These are phyloP conservation scores for Penicillium crystallinum DNA, from an alignment of 495 filamentous ascomycete genomes.

Conservation along the genomic window DNA sequence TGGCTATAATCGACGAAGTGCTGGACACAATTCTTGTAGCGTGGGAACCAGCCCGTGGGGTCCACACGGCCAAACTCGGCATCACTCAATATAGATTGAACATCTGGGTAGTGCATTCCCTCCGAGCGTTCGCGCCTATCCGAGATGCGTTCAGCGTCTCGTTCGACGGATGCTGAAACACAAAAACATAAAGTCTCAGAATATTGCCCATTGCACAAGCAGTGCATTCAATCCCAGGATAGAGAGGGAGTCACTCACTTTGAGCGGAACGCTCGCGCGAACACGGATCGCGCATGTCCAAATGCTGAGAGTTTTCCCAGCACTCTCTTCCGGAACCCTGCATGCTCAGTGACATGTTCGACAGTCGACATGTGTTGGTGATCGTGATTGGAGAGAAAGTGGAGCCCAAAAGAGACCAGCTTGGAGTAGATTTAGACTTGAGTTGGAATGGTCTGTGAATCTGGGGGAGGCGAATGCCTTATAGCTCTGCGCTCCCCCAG, in stretches of 20 bases:
- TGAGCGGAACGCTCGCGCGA: slow-evolving; percentile 26
- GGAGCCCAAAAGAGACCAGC: neutral
- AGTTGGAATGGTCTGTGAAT: neutral
- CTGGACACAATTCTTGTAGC: slow-evolving; percentile 77
- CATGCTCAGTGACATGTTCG: slow-evolving; percentile 34
- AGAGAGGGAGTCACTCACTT: slow-evolving; percentile 25
- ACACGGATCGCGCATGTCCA: slow-evolving; percentile 29
- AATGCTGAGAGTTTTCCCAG: slow-evolving; percentile 33
- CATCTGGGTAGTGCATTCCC: slow-evolving; percentile 10
- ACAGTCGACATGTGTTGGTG: slow-evolving; percentile 24
- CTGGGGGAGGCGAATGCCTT: slow-evolving; percentile 15
- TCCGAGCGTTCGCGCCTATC: slow-evolving; percentile 18
- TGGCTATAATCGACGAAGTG: slow-evolving; percentile 89
- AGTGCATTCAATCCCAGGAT: neutral
- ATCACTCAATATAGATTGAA: slow-evolving; percentile 11
- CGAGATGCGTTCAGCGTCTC: slow-evolving; percentile 24
- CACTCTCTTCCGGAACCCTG: slow-evolving; percentile 35
- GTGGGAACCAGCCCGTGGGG: slow-evolving; percentile 84
- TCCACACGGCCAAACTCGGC: slow-evolving; percentile 48
- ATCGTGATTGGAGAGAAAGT: neutral
- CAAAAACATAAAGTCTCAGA: slow-evolving; percentile 22
- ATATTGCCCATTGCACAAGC: slow-evolving; percentile 11
- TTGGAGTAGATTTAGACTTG: slow-evolving; percentile 1
- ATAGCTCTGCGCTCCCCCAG: slow-evolving; percentile 9
- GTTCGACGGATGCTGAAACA: slow-evolving; percentile 20